Conservation (phyloP, 2,329 filamentous ascomycete species). For the Sporothrix protearum region DNA sequence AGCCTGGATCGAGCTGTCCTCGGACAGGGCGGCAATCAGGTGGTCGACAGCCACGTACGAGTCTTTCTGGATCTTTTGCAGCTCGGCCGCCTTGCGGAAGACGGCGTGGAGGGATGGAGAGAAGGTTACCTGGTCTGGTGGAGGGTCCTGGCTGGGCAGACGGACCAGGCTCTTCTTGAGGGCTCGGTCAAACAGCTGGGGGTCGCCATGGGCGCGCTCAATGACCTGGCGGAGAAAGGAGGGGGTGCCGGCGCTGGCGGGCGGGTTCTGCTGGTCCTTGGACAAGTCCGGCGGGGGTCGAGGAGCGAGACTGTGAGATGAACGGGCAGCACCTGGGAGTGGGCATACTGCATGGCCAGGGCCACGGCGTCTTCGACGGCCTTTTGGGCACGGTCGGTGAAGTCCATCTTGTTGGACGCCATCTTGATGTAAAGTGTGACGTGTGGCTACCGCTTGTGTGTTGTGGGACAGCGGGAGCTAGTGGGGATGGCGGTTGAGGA, state of each 20-base stretch:
- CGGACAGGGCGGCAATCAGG: conserved; percentile 77
- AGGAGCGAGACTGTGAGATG: conserved; percentile 83
- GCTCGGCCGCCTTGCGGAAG: conserved; percentile 76
- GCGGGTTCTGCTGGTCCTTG: conserved; percentile 77
- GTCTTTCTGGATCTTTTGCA: conserved; percentile 98
- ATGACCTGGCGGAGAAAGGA: conserved; percentile 95
- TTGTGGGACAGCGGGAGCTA: neutral
- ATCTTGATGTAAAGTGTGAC: conserved; percentile 43
- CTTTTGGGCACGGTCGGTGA: conserved; percentile 89
- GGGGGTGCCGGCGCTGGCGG: conserved; percentile 53
- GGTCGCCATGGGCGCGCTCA: conserved; percentile 88
- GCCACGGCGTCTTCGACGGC: conserved; percentile 84
- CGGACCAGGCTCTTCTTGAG: conserved; percentile 91
- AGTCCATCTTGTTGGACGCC: conserved; percentile 76
- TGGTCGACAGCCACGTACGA: conserved; percentile 93
- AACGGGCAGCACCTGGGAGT: conserved; percentile 84
- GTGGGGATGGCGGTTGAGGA: neutral
- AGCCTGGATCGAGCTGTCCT: conserved; percentile 70
- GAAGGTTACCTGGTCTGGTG: conserved; percentile 81
- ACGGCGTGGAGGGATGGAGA: conserved; percentile 79
- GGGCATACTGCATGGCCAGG: conserved; percentile 83
- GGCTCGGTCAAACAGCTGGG: conserved; percentile 79
- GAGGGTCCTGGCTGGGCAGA: conserved; percentile 88
- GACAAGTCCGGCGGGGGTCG: conserved; percentile 72
- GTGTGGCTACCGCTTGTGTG: conserved; percentile 25